Base-by-base conservation (phyloP, 108 stramenopile genomes). In the Fistulifera pelliculosa region DNA sequence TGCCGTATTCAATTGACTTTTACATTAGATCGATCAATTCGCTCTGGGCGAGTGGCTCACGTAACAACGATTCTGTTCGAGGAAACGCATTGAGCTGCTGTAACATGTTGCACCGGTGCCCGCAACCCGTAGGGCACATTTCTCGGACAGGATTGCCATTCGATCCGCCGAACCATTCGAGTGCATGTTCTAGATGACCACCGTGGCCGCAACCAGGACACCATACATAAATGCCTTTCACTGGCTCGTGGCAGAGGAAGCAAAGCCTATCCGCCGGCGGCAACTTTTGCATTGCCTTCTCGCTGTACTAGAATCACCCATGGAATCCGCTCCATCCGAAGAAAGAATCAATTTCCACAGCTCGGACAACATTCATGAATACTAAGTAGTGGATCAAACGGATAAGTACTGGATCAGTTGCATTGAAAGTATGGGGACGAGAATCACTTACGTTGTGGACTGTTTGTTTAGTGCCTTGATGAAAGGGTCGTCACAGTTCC, bases 191-290 rank as follows among this genome's bases (percentile, higher is more conserved):
- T 49, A 87, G 38, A 38, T 78, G 76, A 15, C 79, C 74, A 22
- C 80, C 76, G 38, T 75, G 73, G 38, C 64, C 90, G 44, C 90
- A 91, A 43, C 90, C 90, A n/a, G 85, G 90, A 41, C 90, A 91
- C 85, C 83, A 91, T 16, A 91, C 83, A 73, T 74, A 87, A 17
- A 91, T 61, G 12, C 83, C 85, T 58, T 71, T 78, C 11, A 91
- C 90, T 15, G 84, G 80, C 56, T 87, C 74, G 27, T 87, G 85
- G 41, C 90, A 91, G 7, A 91, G 51, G 55, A 85, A 91, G 44
- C 90, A 91, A 11, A 31, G 11, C 85, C 90, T 31, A 91, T 75
- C 22, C 67, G 73, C 27, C 79, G 51, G 39, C 83, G 73, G 42
- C 90, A 91, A 41, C 69, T 79, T 58, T 71, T 80, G 52, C 90